Conservation (phyloP, 768 basidiomycete species). For the Ephemerocybe angulata region DNA sequence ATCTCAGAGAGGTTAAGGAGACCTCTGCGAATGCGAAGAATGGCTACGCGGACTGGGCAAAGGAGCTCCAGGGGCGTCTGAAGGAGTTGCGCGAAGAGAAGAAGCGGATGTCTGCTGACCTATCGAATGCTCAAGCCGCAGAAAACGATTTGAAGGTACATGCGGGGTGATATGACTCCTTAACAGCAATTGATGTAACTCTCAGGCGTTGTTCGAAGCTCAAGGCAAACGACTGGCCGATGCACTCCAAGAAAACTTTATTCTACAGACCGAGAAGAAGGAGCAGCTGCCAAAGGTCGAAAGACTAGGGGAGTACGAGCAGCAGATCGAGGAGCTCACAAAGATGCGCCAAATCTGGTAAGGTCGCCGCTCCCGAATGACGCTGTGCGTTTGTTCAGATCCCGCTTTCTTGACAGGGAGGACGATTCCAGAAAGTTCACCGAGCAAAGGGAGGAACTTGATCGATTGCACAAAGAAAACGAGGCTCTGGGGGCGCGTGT, state of each 20-base stretch:
- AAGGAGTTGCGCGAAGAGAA: constrained; percentile 76
- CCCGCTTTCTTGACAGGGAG: constrained; percentile 47
- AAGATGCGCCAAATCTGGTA: constrained; percentile 79
- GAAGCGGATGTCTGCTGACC: constrained; percentile 69
- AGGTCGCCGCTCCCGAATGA: constrained; percentile 16
- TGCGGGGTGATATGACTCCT: not conserved
- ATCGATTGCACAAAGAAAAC: constrained; percentile 51
- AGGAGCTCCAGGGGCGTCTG: constrained; percentile 73
- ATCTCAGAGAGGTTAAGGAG: constrained; percentile 68
- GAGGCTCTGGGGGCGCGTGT: constrained; percentile 65
- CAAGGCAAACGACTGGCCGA: constrained; percentile 67
- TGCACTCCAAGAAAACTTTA: constrained; percentile 66
- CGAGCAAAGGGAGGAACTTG: constrained; percentile 56
- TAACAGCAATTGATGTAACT: not conserved
- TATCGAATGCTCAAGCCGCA: constrained; percentile 60
- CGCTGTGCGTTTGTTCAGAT: not conserved
- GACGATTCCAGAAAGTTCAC: constrained; percentile 69
- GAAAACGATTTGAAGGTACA: constrained; percentile 68
- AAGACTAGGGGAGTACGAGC: constrained; percentile 79
- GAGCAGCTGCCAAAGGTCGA: constrained; percentile 81
- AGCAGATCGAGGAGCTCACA: constrained; percentile 78
- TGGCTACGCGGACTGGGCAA: constrained; percentile 82
- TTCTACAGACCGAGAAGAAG: constrained; percentile 69
- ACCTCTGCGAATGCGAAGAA: constrained; percentile 71
- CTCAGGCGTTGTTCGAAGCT: constrained; percentile 61